Evolutionary conservation across 495 filamentous ascomycete genomes (phyloP), one percentile per base, ranked within the genome.

Genomic region (Aspergillus indologenus): DNA sequence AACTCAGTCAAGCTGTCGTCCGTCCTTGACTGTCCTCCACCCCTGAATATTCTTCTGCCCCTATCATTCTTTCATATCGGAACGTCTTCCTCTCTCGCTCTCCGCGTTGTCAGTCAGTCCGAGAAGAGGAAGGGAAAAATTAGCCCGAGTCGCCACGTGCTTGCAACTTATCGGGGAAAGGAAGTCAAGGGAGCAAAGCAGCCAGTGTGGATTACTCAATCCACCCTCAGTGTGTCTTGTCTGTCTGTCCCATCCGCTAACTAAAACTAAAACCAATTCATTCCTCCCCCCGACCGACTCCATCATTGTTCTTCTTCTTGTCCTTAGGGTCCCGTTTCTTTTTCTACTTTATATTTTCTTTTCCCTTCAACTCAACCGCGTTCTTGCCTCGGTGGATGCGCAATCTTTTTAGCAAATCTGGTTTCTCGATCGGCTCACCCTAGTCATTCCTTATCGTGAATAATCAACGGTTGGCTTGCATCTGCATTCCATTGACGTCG

Each of bases 381-480:
- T n/a, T n/a, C n/a, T n/a, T n/a, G n/a, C n/a, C n/a, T n/a, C n/a
- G n/a, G 34, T 54, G 4, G 52, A 45, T 29, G 59, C 53, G 56
- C 45, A 53, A 50, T 52, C 26, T 53, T 31, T 29, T 19, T 53
- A 53, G 26, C 22, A 12, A 29, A 49, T 8, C 20, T 21, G 45
- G 43, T 22, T 22, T 29, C 40, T 46, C 22, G 20, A 40, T 26
- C 48, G 34, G 17, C 59, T 57, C 57, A 62, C 63, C 59, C 51
- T 54, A 60, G 59, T 60, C 59, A 50, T 58, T 62, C 59, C 56
- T 62, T 61, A 54, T 45, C 23, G 52, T 46, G 46, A 43, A n/a
- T n/a, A 29, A 48, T 51, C 18, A 26, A 24, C 52, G 18, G 18
- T 50, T 47, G 19, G 22, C 21, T 45, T 49, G 20, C 51, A 52